Percentiles rank a stretch among this genome's conserved stretches.
Evolutionary conservation across 1,139 yeast species (phyloP).

Genomic region (Debaryomycetaceae sp.): DNA sequence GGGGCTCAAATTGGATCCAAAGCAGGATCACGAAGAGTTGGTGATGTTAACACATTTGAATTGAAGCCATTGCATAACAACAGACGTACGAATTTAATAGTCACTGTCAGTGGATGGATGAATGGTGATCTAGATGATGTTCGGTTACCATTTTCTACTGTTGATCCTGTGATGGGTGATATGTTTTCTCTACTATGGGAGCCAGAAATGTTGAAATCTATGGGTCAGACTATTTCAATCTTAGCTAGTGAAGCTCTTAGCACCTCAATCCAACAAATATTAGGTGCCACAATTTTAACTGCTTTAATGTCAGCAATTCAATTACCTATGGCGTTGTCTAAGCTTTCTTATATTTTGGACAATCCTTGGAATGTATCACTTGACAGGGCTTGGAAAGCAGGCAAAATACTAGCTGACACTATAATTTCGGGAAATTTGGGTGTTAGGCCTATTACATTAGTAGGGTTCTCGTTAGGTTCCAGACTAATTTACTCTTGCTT

Average conservation of each 20-base stretch:
- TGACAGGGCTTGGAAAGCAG: conserved; percentile 97
- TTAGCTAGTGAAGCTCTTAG: conserved; percentile 92
- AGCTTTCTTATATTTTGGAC: conserved; percentile 83
- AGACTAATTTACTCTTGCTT: conserved; percentile 89
- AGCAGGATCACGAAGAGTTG: conserved; percentile 85
- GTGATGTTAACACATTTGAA: conserved; percentile 91
- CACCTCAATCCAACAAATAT: conserved; percentile 89
- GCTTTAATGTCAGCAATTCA: conserved; percentile 96
- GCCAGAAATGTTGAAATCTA: conserved; percentile 93
- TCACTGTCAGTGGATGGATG: conserved; percentile 99
- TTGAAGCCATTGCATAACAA: conserved; percentile 90
- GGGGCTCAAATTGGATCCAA: conserved; percentile 87
- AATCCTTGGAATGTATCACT: conserved; percentile 98
- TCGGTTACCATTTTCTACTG: conserved; percentile 90
- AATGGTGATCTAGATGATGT: conserved; percentile 94
- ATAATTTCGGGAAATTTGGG: conserved; percentile 85
- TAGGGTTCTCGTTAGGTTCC: conserved; percentile 94
- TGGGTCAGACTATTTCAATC: conserved; percentile 93
- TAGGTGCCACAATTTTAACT: conserved; percentile 89
- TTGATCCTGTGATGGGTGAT: conserved; percentile 98
- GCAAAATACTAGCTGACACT: conserved; percentile 87
- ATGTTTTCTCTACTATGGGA: conserved; percentile 92
- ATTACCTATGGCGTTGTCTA: conserved; percentile 86
- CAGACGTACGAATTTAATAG: conserved; percentile 77
- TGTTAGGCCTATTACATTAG: conserved; percentile 84